Conservation (phyloP, 768 basidiomycete genomes). For the Lentinula edodes region DNA sequence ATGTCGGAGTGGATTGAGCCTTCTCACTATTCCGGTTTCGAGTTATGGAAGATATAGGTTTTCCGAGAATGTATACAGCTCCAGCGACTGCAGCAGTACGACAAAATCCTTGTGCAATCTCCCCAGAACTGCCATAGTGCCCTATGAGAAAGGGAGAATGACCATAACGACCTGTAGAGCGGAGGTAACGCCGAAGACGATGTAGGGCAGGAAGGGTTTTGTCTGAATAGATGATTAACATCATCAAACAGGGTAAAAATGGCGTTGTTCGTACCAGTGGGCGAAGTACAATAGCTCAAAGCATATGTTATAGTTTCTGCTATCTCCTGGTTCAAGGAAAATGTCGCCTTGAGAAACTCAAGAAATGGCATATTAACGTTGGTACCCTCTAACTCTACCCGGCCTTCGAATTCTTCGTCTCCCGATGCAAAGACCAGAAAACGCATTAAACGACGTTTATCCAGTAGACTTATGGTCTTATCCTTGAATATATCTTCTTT, state of each 20-base stretch:
- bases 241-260: neutral
- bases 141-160: conserved; percentile 85
- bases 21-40: neutral
- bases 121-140: conserved; percentile 90
- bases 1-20: conserved; percentile 14
- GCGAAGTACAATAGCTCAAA: conserved; percentile 61
- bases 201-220: conserved; percentile 55
- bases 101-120: conserved; percentile 88
- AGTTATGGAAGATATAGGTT: conserved; percentile 29
- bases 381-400: conserved; percentile 47
- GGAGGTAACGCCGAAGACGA: conserved; percentile 71
- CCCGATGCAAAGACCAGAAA: conserved; percentile 78
- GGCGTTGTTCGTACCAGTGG: conserved; percentile 40
- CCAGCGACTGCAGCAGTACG: conserved; percentile 82
- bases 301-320: conserved; percentile 68
- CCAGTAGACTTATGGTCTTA: conserved; percentile 66
- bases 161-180: conserved; percentile 82
- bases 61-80: conserved; percentile 67
- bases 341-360: conserved; percentile 58
- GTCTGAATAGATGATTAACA: conserved; percentile 39
- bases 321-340: conserved; percentile 54
- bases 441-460: conserved; percentile 90
- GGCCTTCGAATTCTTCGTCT: conserved; percentile 53
- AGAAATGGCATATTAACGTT: conserved; percentile 53
- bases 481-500: conserved; percentile 94